Evolutionary conservation across 352 stramenopile species (phyloP).

Genomic region (Peronospora belbahrii): DNA sequence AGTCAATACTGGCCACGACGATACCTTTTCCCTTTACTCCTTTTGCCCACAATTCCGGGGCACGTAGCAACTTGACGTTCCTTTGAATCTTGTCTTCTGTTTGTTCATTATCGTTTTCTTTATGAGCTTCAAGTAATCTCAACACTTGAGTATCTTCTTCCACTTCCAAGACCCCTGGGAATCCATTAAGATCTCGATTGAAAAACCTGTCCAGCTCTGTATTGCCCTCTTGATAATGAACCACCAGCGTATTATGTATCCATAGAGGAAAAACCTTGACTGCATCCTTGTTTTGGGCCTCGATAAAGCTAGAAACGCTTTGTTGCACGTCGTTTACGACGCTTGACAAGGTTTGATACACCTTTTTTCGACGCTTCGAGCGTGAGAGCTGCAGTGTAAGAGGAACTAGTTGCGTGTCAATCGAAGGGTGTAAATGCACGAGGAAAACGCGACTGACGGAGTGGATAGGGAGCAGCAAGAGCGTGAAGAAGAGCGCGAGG

Average conservation of each 20-base stretch:
- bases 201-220: constrained; percentile 13
- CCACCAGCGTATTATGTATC: constrained; percentile 53
- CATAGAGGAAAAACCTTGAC: constrained; percentile 30
- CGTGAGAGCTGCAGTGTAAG: constrained; percentile 1
- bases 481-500: constrained; percentile 15
- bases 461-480: background rate
- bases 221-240: constrained; percentile 14
- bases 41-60: constrained; percentile 37
- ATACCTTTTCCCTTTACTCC: constrained; percentile 32
- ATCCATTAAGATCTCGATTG: constrained; percentile 15
- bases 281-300: constrained; percentile 5
- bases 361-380: constrained; percentile 13
- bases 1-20: constrained; percentile 66
- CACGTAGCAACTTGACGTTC: constrained; percentile 47
- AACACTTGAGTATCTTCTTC: constrained; percentile 31
- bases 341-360: constrained; percentile 12
- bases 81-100: constrained; percentile 17
- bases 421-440: constrained; percentile 34
- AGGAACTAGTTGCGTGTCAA: constrained; percentile 5
- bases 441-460: constrained; percentile 17
- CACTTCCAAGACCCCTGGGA: constrained; percentile 38
- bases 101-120: constrained; percentile 2
- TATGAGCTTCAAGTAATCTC: constrained; percentile 12
- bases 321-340: constrained; percentile 16
- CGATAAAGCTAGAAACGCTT: constrained; percentile 20